Conservation (phyloP, 1,139 yeast genomes). For the Zygosaccharomyces pseudobailii region DNA sequence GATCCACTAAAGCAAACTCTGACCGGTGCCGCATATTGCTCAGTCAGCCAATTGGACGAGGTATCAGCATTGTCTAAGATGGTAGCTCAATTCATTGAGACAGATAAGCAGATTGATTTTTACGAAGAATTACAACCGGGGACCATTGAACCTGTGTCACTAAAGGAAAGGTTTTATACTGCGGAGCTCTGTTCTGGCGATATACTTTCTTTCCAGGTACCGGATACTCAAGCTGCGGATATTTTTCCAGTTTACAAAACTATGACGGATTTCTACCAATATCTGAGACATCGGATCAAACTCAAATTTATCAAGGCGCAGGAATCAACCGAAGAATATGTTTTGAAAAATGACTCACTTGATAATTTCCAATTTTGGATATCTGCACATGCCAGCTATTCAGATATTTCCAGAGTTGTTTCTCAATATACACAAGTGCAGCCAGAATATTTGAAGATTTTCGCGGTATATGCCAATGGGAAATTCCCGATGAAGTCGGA, state of each 20-base stretch:
- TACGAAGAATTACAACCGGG: constrained; percentile 71
- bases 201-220: constrained; percentile 57
- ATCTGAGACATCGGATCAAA: constrained; percentile 61
- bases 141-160: constrained; percentile 49
- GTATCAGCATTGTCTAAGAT: constrained; percentile 45
- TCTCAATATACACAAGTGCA: constrained; percentile 52
- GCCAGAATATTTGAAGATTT: constrained; percentile 61
- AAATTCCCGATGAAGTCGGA: constrained; percentile 39
- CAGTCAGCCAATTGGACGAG: constrained; percentile 47
- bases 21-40: constrained; percentile 59
- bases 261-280: constrained; percentile 55
- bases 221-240: constrained; percentile 20
- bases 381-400: constrained; percentile 54
- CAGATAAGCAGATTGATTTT: constrained; percentile 41
- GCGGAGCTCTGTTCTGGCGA: constrained; percentile 77
- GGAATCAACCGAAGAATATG: constrained; percentile 48
- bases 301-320: constrained; percentile 44
- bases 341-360: constrained; percentile 32
- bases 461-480: constrained; percentile 54
- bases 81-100: constrained; percentile 43
- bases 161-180: constrained; percentile 40
- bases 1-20: constrained; percentile 53
- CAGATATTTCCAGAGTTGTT: constrained; percentile 55
- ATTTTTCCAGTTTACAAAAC: constrained; percentile 32
- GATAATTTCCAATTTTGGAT: constrained; percentile 61